Percentiles rank a stretch among this genome's conserved stretches.
Evolutionary conservation across 1,284 basidiomycete genomes (phyloP).

Genomic region (Ceratobasidium sp.): DNA sequence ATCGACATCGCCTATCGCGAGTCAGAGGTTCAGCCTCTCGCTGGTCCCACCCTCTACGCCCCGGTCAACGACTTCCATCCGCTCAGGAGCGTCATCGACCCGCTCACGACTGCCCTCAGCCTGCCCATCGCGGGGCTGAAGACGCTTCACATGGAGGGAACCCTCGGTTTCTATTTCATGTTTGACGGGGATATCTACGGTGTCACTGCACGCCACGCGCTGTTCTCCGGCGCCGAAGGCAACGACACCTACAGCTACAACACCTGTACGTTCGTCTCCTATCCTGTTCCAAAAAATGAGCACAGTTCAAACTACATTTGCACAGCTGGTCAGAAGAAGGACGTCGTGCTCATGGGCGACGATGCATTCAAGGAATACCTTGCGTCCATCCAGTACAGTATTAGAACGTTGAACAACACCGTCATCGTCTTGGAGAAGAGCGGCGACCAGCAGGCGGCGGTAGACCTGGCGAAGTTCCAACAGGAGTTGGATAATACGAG

Average conservation of each 20-base stretch:
- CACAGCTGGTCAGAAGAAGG: constrained; percentile 56
- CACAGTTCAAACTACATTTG: constrained; percentile 54
- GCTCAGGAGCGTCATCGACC: constrained; percentile 59
- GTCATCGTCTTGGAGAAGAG: constrained; percentile 51
- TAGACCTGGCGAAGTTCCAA: constrained; percentile 44
- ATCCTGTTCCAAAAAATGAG: constrained; percentile 50
- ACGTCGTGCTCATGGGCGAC: constrained; percentile 61
- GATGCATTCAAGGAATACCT: constrained; percentile 57
- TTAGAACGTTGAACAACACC: constrained; percentile 53
- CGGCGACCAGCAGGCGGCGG: constrained; percentile 12
- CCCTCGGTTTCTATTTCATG: constrained; percentile 60
- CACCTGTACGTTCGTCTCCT: constrained; percentile 52
- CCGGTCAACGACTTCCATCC: constrained; percentile 56
- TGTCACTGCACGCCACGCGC: constrained; percentile 58
- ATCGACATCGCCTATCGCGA: constrained; percentile 60
- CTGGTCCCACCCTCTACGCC: constrained; percentile 57
- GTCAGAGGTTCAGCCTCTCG: constrained; percentile 52
- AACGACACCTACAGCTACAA: constrained; percentile 56
- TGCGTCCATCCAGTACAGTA: constrained; percentile 57
- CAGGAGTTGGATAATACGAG: constrained; percentile 50
- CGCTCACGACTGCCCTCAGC: constrained; percentile 50
- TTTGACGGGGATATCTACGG: constrained; percentile 57
- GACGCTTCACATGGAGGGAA: constrained; percentile 57
- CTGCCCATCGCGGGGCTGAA: constrained; percentile 53
- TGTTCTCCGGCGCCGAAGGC: constrained; percentile 54